Evolutionary conservation across 352 stramenopile genomes (phyloP), one percentile per base, ranked within the genome.

Genomic region (Paralagenidium karlingii): DNA sequence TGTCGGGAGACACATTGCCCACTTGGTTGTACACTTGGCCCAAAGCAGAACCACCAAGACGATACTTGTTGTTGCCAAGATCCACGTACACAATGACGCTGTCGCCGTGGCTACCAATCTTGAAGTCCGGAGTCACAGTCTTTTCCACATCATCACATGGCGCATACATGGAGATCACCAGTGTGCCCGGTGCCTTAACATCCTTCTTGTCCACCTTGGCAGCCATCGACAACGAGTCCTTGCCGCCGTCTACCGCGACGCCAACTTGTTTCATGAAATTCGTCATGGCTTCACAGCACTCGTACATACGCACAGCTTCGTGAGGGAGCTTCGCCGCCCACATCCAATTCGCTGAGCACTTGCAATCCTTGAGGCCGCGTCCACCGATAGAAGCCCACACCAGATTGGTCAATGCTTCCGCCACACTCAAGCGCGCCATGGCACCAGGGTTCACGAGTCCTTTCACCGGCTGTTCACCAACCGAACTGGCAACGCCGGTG

Each of bases 141-240:
- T 95, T 86, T 39, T 86, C 89, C 2, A 99, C 87, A 55, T 99
- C 95, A 20, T 96, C 82, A 49, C 88, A 98, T 24, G 89, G 90
- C 8, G 94, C 94, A 60, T 99, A 99, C 63, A 94, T 96, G 24
- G 94, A 98, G 43, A 99, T 83, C 3, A 96, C 95, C 12, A 99
- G 65, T 38, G 96, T 96, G 32, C 96, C 94, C 8, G 96, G 96
- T 8, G 94, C 92, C 71, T 99, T 99, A 20, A 99, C 96, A 27
- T 98, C 78, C 58, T 98, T 85, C 22, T 93, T 82, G 47, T 86
- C 73, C 0, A 87, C 77, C 61, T 90, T 83, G 31, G 95, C 96
- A 25, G 96, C 96, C 96, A 99, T 99, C 34, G 93, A 99, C 27
- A 99, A 68, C 29, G 94, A 99, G 63, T 99, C 96, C 68, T 99